Conservation (phyloP, 176 grass and related monocot species). For the Triticum aestivum region DNA sequence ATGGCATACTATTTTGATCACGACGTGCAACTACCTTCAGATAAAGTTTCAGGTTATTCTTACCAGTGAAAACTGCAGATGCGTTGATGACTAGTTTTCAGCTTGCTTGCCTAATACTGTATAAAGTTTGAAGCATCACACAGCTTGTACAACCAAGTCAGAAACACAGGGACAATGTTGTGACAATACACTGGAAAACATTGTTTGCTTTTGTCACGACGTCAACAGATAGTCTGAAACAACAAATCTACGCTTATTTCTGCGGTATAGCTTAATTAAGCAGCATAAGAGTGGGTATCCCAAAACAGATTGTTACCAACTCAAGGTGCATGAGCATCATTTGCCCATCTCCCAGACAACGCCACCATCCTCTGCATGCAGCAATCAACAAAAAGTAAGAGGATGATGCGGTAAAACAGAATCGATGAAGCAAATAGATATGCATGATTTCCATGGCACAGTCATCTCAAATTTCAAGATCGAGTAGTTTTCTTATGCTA, state of each 20-base stretch:
- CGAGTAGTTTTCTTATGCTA: not conserved
- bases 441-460: not conserved
- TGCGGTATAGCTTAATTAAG: not conserved
- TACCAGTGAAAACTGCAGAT: not conserved
- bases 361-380: constrained; percentile 75
- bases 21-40: not conserved
- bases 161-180: not conserved
- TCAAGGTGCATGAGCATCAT: constrained; percentile 24
- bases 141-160: not conserved
- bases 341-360: constrained; percentile 76
- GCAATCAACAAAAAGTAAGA: constrained; percentile 35
- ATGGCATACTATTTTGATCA: not conserved
- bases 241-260: not conserved
- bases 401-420: constrained; percentile 9
- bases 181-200: not conserved
- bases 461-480: not conserved
- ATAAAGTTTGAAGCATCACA: not conserved
- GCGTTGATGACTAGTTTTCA: not conserved
- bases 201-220: not conserved
- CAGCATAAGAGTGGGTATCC: not conserved
- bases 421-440: constrained; percentile 5
- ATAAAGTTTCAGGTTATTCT: not conserved
- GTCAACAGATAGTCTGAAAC: not conserved
- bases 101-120: too few relatives aligned
- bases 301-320: not conserved